Evolutionary conservation across 2,329 filamentous ascomycete genomes (phyloP).

Genomic region (Colletotrichum cordylinicola): DNA sequence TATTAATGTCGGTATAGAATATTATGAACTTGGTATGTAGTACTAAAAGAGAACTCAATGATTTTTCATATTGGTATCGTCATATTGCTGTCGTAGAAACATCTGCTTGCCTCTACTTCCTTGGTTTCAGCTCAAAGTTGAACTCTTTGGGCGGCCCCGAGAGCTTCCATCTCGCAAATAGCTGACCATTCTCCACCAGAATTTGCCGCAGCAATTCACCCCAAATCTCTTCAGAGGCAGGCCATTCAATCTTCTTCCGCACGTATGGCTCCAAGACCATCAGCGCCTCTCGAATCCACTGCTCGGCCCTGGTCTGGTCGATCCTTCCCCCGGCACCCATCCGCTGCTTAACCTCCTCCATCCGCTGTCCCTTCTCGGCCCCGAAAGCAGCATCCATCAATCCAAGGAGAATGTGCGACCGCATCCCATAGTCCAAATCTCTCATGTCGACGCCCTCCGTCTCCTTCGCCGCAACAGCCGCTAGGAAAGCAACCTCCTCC

Average conservation of each 20-base stretch:
- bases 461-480: constrained; percentile 20
- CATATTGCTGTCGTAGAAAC: background rate
- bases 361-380: background rate
- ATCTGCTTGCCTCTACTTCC: background rate
- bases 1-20: background rate
- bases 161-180: background rate
- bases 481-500: constrained; percentile 24
- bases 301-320: background rate
- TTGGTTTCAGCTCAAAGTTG: background rate
- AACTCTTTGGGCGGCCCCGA: background rate
- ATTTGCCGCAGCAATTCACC: background rate
- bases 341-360: background rate
- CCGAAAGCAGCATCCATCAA: constrained; percentile 12
- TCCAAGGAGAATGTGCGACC: constrained; percentile 23
- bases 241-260: background rate
- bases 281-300: background rate
- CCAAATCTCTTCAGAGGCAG: background rate
- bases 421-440: constrained; percentile 16
- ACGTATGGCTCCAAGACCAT: background rate
- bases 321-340: background rate
- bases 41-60: background rate
- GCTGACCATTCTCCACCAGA: background rate
- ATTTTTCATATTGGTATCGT: background rate
- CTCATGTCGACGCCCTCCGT: constrained; percentile 1
- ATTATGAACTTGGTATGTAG: background rate